Evolutionary conservation across 1,284 basidiomycete species (phyloP).

Genomic region (Papiliotrema terrestris): DNA sequence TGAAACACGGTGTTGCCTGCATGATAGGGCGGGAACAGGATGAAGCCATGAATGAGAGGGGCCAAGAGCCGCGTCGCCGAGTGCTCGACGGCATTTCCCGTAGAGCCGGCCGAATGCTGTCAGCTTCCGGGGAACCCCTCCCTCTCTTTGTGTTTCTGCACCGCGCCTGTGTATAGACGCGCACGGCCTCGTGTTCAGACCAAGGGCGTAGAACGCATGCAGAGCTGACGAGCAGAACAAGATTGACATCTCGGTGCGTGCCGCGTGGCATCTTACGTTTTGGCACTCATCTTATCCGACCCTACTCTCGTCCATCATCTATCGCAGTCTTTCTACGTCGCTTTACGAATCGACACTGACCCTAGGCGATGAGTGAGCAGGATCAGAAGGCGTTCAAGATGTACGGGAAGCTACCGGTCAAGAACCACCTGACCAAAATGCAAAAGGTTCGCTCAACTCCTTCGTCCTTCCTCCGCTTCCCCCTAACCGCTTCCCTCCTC

Average conservation of each 20-base stretch:
- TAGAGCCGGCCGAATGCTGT: too few species aligned
- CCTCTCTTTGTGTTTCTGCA: neutral
- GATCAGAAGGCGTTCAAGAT: slow-evolving; percentile 91
- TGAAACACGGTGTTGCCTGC: neutral
- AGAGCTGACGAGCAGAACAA: slow-evolving; percentile 40
- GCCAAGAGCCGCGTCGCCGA: neutral
- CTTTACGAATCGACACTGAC: neutral
- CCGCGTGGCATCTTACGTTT: neutral
- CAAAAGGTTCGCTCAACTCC: slow-evolving; percentile 65
- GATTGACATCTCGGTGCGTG: slow-evolving; percentile 46
- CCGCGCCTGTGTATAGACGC: neutral
- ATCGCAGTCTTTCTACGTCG: neutral
- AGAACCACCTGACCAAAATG: slow-evolving; percentile 90
- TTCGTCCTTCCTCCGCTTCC: neutral
- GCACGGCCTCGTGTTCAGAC: neutral
- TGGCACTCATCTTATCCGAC: neutral
- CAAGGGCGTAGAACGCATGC: neutral
- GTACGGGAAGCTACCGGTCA: slow-evolving; percentile 90
- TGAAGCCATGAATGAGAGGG: neutral
- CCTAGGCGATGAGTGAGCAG: slow-evolving; percentile 76
- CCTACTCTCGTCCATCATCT: neutral
- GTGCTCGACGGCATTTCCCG: too few species aligned
- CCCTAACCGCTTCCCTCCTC: neutral
- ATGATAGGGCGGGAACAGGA: neutral
- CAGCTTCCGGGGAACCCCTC: too few species aligned